Evolutionary conservation across 2,329 filamentous ascomycete genomes (phyloP).

Genomic region (Cercospora sojina): DNA sequence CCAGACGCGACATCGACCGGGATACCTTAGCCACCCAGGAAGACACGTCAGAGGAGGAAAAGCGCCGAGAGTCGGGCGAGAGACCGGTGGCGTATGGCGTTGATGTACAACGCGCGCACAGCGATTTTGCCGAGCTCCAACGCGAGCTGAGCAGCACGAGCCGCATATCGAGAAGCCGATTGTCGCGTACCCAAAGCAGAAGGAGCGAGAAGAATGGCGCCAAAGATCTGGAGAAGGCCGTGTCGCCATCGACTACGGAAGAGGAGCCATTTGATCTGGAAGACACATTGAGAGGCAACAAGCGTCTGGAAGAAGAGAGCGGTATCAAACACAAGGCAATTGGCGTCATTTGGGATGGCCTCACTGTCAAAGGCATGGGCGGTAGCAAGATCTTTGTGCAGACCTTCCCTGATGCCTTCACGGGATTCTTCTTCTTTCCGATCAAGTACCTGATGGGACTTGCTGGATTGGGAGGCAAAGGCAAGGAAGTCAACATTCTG

Average conservation of each 20-base stretch:
- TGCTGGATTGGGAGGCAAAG: conserved; percentile 66
- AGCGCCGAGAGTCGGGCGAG: not conserved
- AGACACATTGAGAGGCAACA: conserved; percentile 66
- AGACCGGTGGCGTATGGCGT: conserved; percentile 48
- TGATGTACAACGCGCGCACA: conserved; percentile 65
- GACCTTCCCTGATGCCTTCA: conserved; percentile 60
- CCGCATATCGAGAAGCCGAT: conserved; percentile 39
- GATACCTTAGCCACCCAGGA: conserved; percentile 9
- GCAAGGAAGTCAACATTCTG: conserved; percentile 70
- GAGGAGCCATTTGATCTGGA: conserved; percentile 73
- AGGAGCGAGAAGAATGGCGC: conserved; percentile 39
- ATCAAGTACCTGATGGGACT: conserved; percentile 61
- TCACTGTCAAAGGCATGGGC: conserved; percentile 62
- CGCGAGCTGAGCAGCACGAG: conserved; percentile 46
- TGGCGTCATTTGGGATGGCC: conserved; percentile 64
- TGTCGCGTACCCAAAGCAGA: conserved; percentile 49
- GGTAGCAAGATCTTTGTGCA: conserved; percentile 63
- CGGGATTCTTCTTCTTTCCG: conserved; percentile 68
- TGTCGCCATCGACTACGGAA: conserved; percentile 44
- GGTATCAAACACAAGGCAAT: conserved; percentile 74
- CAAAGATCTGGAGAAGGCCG: conserved; percentile 61
- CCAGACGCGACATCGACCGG: conserved; percentile 15
- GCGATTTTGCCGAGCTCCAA: conserved; percentile 67
- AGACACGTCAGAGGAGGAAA: conserved; percentile 13
- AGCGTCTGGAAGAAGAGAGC: conserved; percentile 68